Evolutionary conservation across 2,329 filamentous ascomycete species (phyloP), one percentile per base, ranked within the genome.

Genomic region (Arachnomyces sp.): DNA sequence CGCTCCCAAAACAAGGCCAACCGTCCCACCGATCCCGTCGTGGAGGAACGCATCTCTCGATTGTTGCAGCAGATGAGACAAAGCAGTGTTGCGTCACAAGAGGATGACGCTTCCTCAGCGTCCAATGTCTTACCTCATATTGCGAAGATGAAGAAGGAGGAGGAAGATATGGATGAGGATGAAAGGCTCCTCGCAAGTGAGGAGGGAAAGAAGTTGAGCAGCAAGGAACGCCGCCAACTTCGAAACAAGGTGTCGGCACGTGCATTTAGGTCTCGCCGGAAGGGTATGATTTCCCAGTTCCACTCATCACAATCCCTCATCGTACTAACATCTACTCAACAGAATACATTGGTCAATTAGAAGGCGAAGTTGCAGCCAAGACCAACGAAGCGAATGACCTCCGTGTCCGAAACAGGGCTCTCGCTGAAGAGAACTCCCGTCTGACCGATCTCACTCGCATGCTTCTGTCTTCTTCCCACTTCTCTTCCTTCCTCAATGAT

Each of bases 151-250:
- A 89, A 82, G 74, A 96, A 96, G 73, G 88, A 95, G 33, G 89
- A 96, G 55, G 89, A 95, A 46, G 90, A 96, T 39, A 96, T 98
- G 90, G 92, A 98, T 53, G 90, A 95, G 63, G 92, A 96, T 54
- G 92, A 96, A 72, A 77, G 86, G 50, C 73, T 95, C 7, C 73
- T 95, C 35, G 87, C 87, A n/a, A 95, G 88, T 45, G 92, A 98
- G 56, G 90, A 95, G 67, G 92, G 90, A 55, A 98, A 98, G 81
- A 95, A 95, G 72, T 76, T 98, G n/a, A 92, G 82, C 66, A 94
- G 87, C 72, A 96, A 96, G 70, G 89, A 96, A 67, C 82, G 92
- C 45, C 82, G 92, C 51, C 92, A 96, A 65, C 76, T 98, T n/a
- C 80, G 92, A 49, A 98, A 98, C 76, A 98, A 98, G 69, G 92